Conservation (phyloP, 2,329 filamentous ascomycete species). For the Septoria petroselini region DNA sequence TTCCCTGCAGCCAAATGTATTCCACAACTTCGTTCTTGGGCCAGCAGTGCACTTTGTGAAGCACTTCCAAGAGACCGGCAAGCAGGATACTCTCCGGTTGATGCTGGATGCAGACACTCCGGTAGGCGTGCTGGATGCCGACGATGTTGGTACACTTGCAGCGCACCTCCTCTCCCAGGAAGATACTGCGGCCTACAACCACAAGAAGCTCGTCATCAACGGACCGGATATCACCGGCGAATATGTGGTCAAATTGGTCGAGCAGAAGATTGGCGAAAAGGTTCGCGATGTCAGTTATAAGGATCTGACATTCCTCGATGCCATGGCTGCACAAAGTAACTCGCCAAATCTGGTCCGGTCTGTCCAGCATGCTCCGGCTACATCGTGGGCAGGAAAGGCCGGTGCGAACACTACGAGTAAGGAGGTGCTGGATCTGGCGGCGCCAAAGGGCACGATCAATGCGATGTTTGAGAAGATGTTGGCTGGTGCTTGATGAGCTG, state of each 20-base stretch:
- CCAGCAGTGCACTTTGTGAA: neutral
- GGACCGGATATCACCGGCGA: neutral
- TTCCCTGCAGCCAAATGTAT: slow-evolving; percentile 43
- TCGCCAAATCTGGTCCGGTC: neutral
- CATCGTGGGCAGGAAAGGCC: neutral
- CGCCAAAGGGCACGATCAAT: neutral
- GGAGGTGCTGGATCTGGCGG: neutral
- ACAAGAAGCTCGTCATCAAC: neutral
- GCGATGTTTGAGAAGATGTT: neutral
- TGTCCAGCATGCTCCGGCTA: neutral
- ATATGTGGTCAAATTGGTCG: neutral
- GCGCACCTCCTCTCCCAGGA: neutral
- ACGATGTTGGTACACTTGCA: neutral
- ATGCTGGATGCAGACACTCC: neutral
- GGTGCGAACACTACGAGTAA: neutral
- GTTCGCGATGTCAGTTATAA: neutral
- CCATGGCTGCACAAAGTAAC: neutral
- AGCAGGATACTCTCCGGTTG: too few species aligned
- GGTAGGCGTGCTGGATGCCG: neutral
- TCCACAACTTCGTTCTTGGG: slow-evolving; percentile 13
- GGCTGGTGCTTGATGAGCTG: neutral
- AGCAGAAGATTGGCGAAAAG: neutral
- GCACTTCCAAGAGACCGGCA: neutral
- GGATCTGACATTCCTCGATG: neutral
- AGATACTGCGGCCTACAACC: neutral